phyloP scores from a whole-genome alignment of 2,329 filamentous ascomycete species.

The Fusarium nodosum region DNA sequence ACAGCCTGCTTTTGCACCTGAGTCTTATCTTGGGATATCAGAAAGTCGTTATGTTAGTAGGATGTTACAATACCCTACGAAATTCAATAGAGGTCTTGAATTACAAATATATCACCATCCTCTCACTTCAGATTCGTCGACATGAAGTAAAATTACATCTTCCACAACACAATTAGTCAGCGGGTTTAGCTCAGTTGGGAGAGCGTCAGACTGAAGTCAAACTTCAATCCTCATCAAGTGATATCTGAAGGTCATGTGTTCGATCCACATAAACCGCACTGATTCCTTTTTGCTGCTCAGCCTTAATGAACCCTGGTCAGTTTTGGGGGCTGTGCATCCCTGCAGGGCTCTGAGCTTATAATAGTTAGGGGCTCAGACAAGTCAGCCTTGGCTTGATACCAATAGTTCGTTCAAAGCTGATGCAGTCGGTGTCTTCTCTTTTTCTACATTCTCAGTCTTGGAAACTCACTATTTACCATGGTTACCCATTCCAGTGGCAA shows the following conservation, averaged over 20 bases:
- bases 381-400: neutral
- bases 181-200: slow-evolving; percentile 38
- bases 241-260: slow-evolving; percentile 37
- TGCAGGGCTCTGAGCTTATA: neutral
- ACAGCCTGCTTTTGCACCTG: rapidly evolving
- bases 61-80: too few species aligned
- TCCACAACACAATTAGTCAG: slow-evolving; percentile 1
- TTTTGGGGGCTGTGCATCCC: neutral
- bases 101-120: too few species aligned
- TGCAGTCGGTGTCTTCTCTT: too few species aligned
- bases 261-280: slow-evolving; percentile 34
- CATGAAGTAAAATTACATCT: rapidly evolving
- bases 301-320: neutral
- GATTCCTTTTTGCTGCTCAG: neutral
- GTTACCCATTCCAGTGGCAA: rapidly evolving
- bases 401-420: neutral
- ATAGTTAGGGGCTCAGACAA: neutral
- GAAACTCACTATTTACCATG: neutral
- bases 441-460: neutral
- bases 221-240: slow-evolving; percentile 31
- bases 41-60: rapidly evolving
- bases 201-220: slow-evolving; percentile 35
- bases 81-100: too few species aligned
- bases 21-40: rapidly evolving
- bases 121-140: too few species aligned